Evolutionary conservation across 331 rosid genomes (phyloP), one percentile per base, ranked within the genome.

Genomic region (Malus hybrid): DNA sequence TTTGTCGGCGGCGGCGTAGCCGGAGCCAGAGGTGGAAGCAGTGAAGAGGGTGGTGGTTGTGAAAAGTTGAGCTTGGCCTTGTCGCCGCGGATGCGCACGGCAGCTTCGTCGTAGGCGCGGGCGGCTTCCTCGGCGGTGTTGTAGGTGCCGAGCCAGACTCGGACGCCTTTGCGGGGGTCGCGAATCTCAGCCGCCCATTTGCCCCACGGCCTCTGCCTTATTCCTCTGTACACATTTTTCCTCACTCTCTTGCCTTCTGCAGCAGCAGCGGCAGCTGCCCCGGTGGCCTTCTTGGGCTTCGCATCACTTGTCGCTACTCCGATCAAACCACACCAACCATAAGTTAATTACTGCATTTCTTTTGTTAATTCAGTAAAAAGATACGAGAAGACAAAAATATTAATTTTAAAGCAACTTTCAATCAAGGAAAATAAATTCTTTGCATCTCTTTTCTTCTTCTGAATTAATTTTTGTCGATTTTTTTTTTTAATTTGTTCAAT

Each of bases 161-260:
- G 90, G 71, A 87, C 87, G 10, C 98, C 98, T 48, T 91, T 87
- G 7, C 77, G 86, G 18, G 98, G 98, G 87, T 93, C 98, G 72
- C 98, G 91, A 71, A 93, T 93, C 78, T 93, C 98, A 0, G 98
- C 96, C 0, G 97, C 97, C 97, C 97, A 93, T 61, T 93, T 93
- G 2, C 97, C 97, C 98, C 98, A 93, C 13, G 72, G 96, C 82
- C 98, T 86, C 71, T 86, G 96, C 65, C 98, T 78, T 75, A 93
- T 91, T 62, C 98, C 98, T 85, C 96, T 87, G 86, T 90, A 94
- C 31, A 80, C 82, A 85, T 85, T 94, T 82, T 94, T 94, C 0
- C 96, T 86, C 68, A 69, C 67, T 16, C 80, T 76, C 76, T 69
- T 50, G 1, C 5, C 65, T 69, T 61, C 19, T 6, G n/a, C 18